Evolutionary conservation across 257 asterid genomes (phyloP), one percentile per base, ranked within the genome.

Genomic region (Perilla frutescens): DNA sequence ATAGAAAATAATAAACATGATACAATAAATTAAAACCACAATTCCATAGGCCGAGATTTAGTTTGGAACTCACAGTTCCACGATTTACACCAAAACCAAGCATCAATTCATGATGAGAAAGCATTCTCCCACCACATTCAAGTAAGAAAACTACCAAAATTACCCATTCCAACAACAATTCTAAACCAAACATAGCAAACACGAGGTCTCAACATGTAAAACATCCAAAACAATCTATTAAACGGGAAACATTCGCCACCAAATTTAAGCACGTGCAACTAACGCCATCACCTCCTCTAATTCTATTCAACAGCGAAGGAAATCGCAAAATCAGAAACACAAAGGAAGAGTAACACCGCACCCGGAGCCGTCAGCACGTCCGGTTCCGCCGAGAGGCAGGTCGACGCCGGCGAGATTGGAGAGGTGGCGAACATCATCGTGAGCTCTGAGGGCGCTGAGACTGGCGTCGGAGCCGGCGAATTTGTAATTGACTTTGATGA

Each of bases 341-440:
- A 34, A 45, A 43, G 60, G 68, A 44, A 61, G 45, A 29, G 15
- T 13, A 0, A 10, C 9, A 39, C 54, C 86, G 37, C 51, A 93
- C 98, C 98, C 99, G 70, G 92, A 90, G 62, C 96, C 79, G 71
- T 94, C 99, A 26, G 99, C 98, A 36, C 99, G 99, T 26, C 98
- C 99, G 55, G 92, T 91, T 67, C 98, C 98, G 3, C 99, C 99
- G 54, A 94, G 90, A 3, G 98, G 99, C 50, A 94, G 87, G 93
- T 94, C 98, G 72, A 94, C 98, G 82, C 98, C 99, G 83, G 97
- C 87, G 79, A 84, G 79, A 66, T 87, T 85, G 53, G 89, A 80
- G 72, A 93, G 92, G 69, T 91, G 98, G 51, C 99, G 97, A 14
- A 87, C 73, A 78, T 81, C 88, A 69, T 94, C 99, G 78, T 94